These are phyloP conservation scores for Physocladia obscura DNA, from an alignment of 192 early-diverging fungal species.

Conservation along the genomic window DNA sequence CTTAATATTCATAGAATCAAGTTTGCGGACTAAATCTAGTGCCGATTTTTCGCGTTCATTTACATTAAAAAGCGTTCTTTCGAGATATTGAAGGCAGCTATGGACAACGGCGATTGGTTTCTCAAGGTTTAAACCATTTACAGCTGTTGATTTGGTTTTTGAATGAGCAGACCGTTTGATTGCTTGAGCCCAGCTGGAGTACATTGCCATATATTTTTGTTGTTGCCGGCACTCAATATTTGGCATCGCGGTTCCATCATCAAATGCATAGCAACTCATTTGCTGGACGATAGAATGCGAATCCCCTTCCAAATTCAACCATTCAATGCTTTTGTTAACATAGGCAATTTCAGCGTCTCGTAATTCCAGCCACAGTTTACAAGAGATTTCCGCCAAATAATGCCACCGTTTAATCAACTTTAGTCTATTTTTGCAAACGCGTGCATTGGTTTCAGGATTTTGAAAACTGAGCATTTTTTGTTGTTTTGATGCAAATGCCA, in stretches of 20 bases:
- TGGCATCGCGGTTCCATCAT: background rate
- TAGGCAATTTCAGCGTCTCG: background rate
- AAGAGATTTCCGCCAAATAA: background rate
- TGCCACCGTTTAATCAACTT: constrained; percentile 24
- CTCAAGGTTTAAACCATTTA: background rate
- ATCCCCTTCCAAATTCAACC: background rate
- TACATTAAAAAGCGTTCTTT: constrained; percentile 10
- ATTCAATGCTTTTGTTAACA: constrained; percentile 15
- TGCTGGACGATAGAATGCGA: background rate
- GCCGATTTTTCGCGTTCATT: constrained; percentile 24
- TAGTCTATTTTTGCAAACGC: constrained; percentile 10
- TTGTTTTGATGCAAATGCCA: constrained; percentile 9
- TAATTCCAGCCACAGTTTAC: constrained; percentile 22
- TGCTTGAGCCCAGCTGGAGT: no score
- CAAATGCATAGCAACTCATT: background rate
- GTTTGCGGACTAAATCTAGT: background rate
- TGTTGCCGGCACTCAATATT: no score
- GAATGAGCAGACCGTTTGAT: background rate
- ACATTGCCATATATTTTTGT: no score
- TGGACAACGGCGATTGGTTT: constrained; percentile 16
- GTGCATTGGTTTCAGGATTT: constrained; percentile 13
- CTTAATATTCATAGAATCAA: background rate
- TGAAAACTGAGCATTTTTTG: constrained; percentile 15
- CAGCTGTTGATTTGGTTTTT: background rate
- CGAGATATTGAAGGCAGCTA: constrained; percentile 15